Base-by-base conservation (phyloP, 306 rosid genomes). In the Cucumis melo region DNA sequence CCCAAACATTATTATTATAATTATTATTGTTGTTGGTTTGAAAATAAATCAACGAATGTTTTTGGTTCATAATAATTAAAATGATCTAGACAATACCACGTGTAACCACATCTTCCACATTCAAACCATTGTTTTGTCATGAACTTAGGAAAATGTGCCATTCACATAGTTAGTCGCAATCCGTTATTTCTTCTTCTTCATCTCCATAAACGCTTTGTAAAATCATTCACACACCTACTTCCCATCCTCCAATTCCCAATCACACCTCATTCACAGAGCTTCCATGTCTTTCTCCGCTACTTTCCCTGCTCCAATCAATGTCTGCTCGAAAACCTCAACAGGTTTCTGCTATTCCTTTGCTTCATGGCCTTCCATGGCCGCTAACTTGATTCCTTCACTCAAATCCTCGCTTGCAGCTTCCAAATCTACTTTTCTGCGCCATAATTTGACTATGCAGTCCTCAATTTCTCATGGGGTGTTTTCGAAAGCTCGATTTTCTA, bases 371-470 rank as follows among this genome's bases (percentile, higher is more conserved):
- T 60, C 84, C 66, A 71, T 82, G 71, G 85, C 89, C 51, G 65
- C 70, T 63, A 74, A 74, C 59, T 51, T 70, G 78, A 56, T 61
- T 36, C 86, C 90, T 4, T 82, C 81, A 17, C 19, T 85, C 76
- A 89, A 85, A 81, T 76, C 88, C 82, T 77, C 91, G 39, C 39
- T 92, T 66, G 85, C 82, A 57, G 89, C 92, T 70, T 88, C 93
- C 8, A 87, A 84, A 23, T 95, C 96, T n/a, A 8, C 82, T 36
- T 74, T 92, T 80, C 80, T 90, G 3, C 84, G 73, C 56, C 79
- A 64, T 1, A 86, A 87, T 50, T 81, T 89, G 75, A 50, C 88
- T 56, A 74, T 78, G 50, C 71, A 61, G 70, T 80, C 93, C 0
- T 81, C 86, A 50, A 75, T 19, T 60, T 72, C 78, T 78, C 82